These are phyloP conservation scores for Sporothrix inflata DNA, from an alignment of 2,329 filamentous ascomycete species.

Conservation along the genomic window DNA sequence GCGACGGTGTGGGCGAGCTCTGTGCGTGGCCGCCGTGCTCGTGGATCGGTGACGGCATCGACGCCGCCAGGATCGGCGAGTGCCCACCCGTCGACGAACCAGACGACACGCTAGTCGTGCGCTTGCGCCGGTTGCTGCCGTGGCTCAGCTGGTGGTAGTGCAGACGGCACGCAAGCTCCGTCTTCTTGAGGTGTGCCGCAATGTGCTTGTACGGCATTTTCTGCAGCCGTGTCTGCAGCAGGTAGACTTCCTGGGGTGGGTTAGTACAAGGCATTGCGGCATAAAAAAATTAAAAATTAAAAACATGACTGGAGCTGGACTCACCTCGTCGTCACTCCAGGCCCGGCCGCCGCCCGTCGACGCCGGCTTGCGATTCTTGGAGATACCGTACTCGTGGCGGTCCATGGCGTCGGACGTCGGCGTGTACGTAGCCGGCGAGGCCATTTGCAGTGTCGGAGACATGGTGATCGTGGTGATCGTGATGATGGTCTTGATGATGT, in stretches of 20 bases:
- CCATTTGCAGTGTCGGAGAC: constrained; percentile 55
- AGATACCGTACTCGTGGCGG: constrained; percentile 62
- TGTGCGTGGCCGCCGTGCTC: constrained; percentile 52
- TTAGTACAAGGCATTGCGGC: constrained; percentile 45
- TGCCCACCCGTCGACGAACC: constrained; percentile 58
- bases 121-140: constrained; percentile 78
- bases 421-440: constrained; percentile 51
- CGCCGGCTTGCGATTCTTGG: constrained; percentile 68
- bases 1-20: constrained; percentile 50
- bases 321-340: constrained; percentile 85
- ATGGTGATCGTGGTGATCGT: constrained; percentile 42
- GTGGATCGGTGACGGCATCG: constrained; percentile 55
- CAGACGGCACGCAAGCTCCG: constrained; percentile 81
- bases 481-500: neutral
- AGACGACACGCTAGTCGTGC: constrained; percentile 70
- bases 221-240: constrained; percentile 79
- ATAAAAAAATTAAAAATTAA: neutral
- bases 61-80: constrained; percentile 54
- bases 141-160: constrained; percentile 87
- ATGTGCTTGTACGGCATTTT: constrained; percentile 94
- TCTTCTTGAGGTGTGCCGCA: constrained; percentile 82
- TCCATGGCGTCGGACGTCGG: constrained; percentile 58
- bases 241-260: constrained; percentile 76
- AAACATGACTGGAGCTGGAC: neutral
- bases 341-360: constrained; percentile 76